Percentiles rank a stretch among this genome's conserved stretches.
Evolutionary conservation across 140 eudicot species (phyloP).

Genomic region (Ambrosia hybrid): DNA sequence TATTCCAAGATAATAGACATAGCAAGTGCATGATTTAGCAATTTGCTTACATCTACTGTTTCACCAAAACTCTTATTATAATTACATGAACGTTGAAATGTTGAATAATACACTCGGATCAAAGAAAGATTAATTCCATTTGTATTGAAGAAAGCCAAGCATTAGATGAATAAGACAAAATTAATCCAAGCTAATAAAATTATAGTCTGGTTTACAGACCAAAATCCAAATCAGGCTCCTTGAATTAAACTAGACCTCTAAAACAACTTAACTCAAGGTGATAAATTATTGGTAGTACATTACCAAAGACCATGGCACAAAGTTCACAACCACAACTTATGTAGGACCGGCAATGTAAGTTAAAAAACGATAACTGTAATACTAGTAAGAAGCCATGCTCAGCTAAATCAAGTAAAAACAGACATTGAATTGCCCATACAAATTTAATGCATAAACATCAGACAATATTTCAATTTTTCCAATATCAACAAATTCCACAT

Average conservation of each 20-base stretch:
- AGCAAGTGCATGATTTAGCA: conserved; percentile 11
- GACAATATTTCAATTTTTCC: conserved; percentile 8
- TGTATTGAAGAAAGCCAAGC: neutral
- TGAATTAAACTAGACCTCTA: neutral
- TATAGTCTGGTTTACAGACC: neutral
- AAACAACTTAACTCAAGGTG: conserved; percentile 1
- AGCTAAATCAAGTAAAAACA: conserved; percentile 21
- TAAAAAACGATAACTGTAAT: conserved; percentile 6
- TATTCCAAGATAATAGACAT: neutral
- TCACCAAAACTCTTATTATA: conserved; percentile 7
- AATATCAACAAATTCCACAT: conserved; percentile 9
- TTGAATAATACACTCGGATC: conserved; percentile 3
- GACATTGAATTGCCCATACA: conserved; percentile 2
- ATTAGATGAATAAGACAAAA: neutral
- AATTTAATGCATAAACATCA: conserved; percentile 17
- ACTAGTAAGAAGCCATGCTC: neutral
- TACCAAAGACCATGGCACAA: conserved; percentile 5
- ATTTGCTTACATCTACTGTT: conserved; percentile 7
- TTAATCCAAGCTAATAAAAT: conserved; percentile 14
- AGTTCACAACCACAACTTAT: neutral
- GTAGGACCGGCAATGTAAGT: neutral
- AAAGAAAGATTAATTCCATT: neutral
- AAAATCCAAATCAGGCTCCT: neutral
- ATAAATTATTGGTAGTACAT: neutral
- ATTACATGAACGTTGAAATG: neutral